Evolutionary conservation across 2,329 filamentous ascomycete species (phyloP).

Genomic region (Aspergillus fischeri): DNA sequence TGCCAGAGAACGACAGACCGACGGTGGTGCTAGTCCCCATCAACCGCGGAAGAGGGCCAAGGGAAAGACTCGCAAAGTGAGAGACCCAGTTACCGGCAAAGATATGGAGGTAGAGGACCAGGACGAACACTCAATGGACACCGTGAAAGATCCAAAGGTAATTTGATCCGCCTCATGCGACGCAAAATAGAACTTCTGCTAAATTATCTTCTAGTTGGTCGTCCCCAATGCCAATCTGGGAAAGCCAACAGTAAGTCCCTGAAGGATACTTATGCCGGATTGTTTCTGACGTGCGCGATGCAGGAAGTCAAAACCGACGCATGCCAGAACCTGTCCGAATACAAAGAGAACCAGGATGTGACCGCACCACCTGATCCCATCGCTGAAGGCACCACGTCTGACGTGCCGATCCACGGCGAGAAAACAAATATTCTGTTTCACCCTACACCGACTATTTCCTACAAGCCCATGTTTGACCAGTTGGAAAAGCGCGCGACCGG

Average conservation of each 20-base stretch:
- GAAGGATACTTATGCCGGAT: neutral
- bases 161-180: slow-evolving; percentile 9
- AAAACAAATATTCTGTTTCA: slow-evolving; percentile 97
- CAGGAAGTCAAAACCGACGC: slow-evolving; percentile 65
- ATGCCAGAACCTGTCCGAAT: slow-evolving; percentile 70
- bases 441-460: slow-evolving; percentile 84
- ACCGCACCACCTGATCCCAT: slow-evolving; percentile 88
- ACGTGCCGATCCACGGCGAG: slow-evolving; percentile 92
- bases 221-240: slow-evolving; percentile 87
- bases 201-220: slow-evolving; percentile 54
- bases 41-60: slow-evolving; percentile 42
- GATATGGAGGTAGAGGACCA: slow-evolving; percentile 84
- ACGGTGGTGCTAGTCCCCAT: slow-evolving; percentile 46
- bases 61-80: slow-evolving; percentile 59
- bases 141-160: slow-evolving; percentile 69
- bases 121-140: slow-evolving; percentile 64
- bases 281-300: slow-evolving; percentile 1
- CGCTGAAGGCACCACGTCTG: slow-evolving; percentile 75
- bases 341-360: slow-evolving; percentile 79
- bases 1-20: slow-evolving; percentile 28
- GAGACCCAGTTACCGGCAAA: slow-evolving; percentile 82
- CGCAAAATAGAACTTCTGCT: neutral
- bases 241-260: slow-evolving; percentile 57
- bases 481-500: slow-evolving; percentile 71
- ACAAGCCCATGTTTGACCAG: slow-evolving; percentile 77